Conservation (phyloP, 805 yeast species). For the Ogataea methylovora region DNA sequence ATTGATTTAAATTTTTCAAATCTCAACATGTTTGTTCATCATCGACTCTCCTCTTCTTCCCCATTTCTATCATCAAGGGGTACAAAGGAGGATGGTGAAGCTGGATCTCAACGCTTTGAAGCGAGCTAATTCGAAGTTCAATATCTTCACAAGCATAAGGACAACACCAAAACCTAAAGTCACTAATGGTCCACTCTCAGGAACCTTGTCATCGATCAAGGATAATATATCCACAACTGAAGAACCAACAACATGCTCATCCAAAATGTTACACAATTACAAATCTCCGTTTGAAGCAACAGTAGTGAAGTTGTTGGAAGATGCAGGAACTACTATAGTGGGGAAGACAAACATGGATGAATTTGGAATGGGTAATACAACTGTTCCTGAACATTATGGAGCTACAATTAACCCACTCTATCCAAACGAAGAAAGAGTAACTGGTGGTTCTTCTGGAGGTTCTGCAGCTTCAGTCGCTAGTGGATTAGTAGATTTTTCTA, state of each 20-base stretch:
- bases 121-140: conserved; percentile 7
- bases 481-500: conserved; percentile 58
- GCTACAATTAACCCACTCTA: conserved; percentile 47
- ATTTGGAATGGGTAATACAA: conserved; percentile 93
- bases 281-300: conserved; percentile 80
- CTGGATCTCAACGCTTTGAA: too few relatives aligned
- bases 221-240: conserved; percentile 71
- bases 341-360: conserved; percentile 95
- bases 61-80: too few relatives aligned
- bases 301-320: conserved; percentile 44
- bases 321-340: conserved; percentile 42
- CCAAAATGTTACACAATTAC: conserved; percentile 52
- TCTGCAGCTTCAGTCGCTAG: conserved; percentile 88
- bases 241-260: conserved; percentile 71
- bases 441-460: conserved; percentile 97
- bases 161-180: conserved; percentile 3
- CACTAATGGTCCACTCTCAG: conserved; percentile 15
- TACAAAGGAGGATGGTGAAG: too few relatives aligned
- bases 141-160: conserved; percentile 35
- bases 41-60: too few relatives aligned
- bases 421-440: conserved; percentile 22
- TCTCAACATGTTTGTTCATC: too few relatives aligned
- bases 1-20: too few relatives aligned
- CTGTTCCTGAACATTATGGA: conserved; percentile 48
- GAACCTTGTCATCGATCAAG: conserved; percentile 47